phyloP scores from a whole-genome alignment of 148 eudicot species.

The Rhododendron griersonianum region DNA sequence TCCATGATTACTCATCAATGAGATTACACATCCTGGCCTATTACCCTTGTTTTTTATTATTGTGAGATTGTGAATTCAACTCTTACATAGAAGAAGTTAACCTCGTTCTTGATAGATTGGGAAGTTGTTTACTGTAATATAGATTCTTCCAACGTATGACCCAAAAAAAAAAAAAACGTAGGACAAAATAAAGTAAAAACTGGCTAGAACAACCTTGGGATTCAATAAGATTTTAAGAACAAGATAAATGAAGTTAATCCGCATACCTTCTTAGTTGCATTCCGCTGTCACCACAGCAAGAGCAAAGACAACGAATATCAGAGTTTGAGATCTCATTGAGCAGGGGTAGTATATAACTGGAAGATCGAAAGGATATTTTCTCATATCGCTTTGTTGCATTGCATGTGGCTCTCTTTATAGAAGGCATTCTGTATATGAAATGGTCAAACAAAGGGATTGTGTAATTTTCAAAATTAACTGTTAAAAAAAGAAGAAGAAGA shows the following conservation, averaged over 20 bases:
- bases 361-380: background rate
- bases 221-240: background rate
- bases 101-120: background rate
- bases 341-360: background rate
- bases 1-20: too few species aligned
- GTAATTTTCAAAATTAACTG: too few species aligned
- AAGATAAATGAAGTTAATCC: background rate
- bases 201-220: background rate
- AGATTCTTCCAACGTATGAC: background rate
- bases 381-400: background rate
- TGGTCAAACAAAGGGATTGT: background rate
- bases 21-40: too few species aligned
- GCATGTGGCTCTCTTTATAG: background rate
- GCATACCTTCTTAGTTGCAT: slow-evolving; percentile 32
- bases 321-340: slow-evolving; percentile 17
- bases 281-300: slow-evolving; percentile 17
- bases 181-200: background rate
- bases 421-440: background rate
- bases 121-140: background rate
- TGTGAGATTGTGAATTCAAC: too few species aligned
- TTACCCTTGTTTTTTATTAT: too few species aligned
- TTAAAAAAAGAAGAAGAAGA: too few species aligned
- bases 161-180: too few species aligned
- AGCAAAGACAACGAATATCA: slow-evolving; percentile 13
- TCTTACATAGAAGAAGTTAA: background rate